Evolutionary conservation across 2,329 filamentous ascomycete genomes (phyloP), one percentile per base, ranked within the genome.

Genomic region (Arthrobotrys musiformis): DNA sequence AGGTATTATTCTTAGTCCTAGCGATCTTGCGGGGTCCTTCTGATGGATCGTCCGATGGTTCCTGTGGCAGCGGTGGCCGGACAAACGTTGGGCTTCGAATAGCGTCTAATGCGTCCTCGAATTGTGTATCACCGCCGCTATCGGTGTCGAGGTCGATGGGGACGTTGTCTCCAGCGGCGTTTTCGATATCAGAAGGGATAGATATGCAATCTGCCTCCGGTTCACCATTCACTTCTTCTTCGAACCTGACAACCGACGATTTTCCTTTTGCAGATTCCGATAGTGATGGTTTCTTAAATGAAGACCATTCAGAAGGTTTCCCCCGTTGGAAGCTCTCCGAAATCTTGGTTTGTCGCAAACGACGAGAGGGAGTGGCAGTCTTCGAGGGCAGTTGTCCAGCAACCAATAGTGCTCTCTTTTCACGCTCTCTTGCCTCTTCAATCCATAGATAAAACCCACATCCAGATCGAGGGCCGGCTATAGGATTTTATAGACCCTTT

Each of bases 361-460:
- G 17, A n/a, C 72, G 56, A 2, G 72, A 76, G 17, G 72, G 72
- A 0, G 72, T 70, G 1, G 28, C 26, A 15, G 40, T 60, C 13
- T 64, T 64, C 1, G 42, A 13, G 9, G 72, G 58, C 58, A 72
- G 52, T 22, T 60, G 44, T 35, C 70, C 70, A n/a, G 40, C 63
- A 2, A 69, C 81, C 84, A 64, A 86, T 70, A 19, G 88, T 82
- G 85, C 84, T 11, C 81, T 81, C 60, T 83, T 82, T 81, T 88
- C 86, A 63, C 88, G 83, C 17, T 79, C 74, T 46, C 83, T 82
- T 0, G 88, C 88, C 48, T 88, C 85, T 13, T 87, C 85, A 6
- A 86, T 84, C 87, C 88, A 90, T 0, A 90, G 81, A 79, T 89
- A 90, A 82, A 90, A 88, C 0, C 83, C 84, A 79, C 89, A 90